A percentile compares a stretch with the other conserved stretches of the same genome.
Conservation (phyloP, 352 stramenopile species). For the Peronospora tabacina region DNA sequence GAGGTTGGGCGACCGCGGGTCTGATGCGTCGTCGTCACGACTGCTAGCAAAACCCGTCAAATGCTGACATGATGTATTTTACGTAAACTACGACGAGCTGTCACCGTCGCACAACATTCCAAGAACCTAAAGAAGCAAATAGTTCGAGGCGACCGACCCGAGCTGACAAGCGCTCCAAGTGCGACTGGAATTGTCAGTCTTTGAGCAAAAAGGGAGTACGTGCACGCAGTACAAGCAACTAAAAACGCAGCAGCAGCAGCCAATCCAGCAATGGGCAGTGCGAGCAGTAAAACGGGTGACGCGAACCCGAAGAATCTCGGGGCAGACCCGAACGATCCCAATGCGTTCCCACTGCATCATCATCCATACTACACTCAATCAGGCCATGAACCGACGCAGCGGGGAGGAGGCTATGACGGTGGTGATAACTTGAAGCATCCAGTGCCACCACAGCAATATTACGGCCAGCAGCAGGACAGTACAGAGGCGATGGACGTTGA, state of each 20-base stretch:
- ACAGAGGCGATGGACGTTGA: constrained; percentile 70
- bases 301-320: constrained; percentile 71
- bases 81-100: no score
- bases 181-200: constrained; percentile 17
- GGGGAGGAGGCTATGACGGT: constrained; percentile 3
- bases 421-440: constrained; percentile 11
- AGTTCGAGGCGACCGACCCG: not conserved
- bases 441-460: constrained; percentile 9
- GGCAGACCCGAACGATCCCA: constrained; percentile 38
- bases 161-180: not conserved
- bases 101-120: not conserved
- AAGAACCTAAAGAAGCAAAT: not conserved
- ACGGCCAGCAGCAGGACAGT: constrained; percentile 4
- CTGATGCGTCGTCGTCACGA: not conserved
- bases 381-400: constrained; percentile 14
- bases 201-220: constrained; percentile 1
- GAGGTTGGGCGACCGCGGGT: not conserved
- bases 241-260: not conserved
- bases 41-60: not conserved
- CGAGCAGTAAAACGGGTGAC: constrained; percentile 77
- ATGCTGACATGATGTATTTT: no score
- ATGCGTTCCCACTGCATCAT: constrained; percentile 58
- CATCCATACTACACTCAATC: constrained; percentile 52
- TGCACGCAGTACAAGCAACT: constrained; percentile 7
- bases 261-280: constrained; percentile 55